Conservation (phyloP, 805 yeast species). For the Saturnispora quitensis region DNA sequence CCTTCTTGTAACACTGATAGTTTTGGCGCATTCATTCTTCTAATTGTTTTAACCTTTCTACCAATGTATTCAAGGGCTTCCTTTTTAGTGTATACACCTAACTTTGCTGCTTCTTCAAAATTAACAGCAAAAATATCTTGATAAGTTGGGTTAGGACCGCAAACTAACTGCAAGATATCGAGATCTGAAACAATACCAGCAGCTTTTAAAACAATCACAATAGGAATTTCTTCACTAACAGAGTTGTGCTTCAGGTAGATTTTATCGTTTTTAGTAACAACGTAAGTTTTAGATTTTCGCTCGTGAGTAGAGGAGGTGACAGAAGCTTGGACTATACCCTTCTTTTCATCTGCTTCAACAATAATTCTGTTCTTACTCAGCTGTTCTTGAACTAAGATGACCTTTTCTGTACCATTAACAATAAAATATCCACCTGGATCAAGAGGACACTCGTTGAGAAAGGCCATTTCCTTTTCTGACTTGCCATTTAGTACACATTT, state of each 20-base stretch:
- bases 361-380: slow-evolving; percentile 93
- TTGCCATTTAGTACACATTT: slow-evolving; percentile 81
- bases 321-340: slow-evolving; percentile 90
- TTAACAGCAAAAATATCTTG: slow-evolving; percentile 91
- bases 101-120: slow-evolving; percentile 84
- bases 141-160: slow-evolving; percentile 80
- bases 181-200: slow-evolving; percentile 89
- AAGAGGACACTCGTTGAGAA: slow-evolving; percentile 84
- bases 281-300: slow-evolving; percentile 94
- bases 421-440: slow-evolving; percentile 99
- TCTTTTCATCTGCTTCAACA: slow-evolving; percentile 95
- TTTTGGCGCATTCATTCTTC: slow-evolving; percentile 79
- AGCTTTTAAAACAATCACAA: slow-evolving; percentile 86
- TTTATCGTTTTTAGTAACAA: slow-evolving; percentile 81
- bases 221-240: slow-evolving; percentile 89
- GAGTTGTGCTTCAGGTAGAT: slow-evolving; percentile 93
- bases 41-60: slow-evolving; percentile 79
- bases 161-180: slow-evolving; percentile 88
- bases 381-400: slow-evolving; percentile 93
- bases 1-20: slow-evolving; percentile 84
- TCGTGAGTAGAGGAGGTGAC: slow-evolving; percentile 98
- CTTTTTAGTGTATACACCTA: slow-evolving; percentile 81
- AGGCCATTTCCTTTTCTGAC: slow-evolving; percentile 78
- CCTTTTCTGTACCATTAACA: slow-evolving; percentile 97
- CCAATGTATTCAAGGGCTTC: slow-evolving; percentile 93